phyloP scores from a whole-genome alignment of 1,284 basidiomycete genomes.

The Inonotus hispidus region DNA sequence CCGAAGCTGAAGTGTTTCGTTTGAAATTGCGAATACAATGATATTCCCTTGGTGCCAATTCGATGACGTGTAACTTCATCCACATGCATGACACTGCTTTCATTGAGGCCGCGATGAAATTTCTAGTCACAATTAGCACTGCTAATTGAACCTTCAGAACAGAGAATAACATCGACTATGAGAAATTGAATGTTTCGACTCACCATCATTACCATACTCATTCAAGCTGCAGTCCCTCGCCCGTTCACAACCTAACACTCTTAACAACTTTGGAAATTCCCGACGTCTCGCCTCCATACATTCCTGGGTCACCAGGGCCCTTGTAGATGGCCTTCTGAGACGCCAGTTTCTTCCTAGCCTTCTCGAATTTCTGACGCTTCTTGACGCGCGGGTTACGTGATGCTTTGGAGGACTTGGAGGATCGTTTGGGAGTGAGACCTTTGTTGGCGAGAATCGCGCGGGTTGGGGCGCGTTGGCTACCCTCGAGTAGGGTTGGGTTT shows the following conservation, averaged over 20 bases:
- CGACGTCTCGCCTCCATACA: conserved; percentile 46
- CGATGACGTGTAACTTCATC: too few relatives aligned
- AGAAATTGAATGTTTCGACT: background rate
- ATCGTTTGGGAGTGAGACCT: conserved; percentile 82
- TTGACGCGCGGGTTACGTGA: conserved; percentile 95
- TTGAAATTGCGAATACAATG: too few relatives aligned
- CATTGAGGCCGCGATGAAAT: too few relatives aligned
- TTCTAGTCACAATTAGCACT: too few relatives aligned
- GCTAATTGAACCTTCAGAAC: too few relatives aligned
- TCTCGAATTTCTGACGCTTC: conserved; percentile 87
- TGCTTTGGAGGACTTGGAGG: conserved; percentile 49
- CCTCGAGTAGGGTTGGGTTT: conserved; percentile 39
- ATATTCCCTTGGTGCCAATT: too few relatives aligned
- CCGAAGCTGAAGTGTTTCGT: too few relatives aligned
- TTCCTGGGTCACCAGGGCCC: conserved; percentile 63
- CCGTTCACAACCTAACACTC: conserved; percentile 13
- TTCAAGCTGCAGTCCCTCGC: background rate
- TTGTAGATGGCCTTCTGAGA: conserved; percentile 89
- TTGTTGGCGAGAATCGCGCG: conserved; percentile 89
- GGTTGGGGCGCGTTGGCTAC: conserved; percentile 81
- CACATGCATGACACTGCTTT: too few relatives aligned
- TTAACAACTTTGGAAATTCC: conserved; percentile 20
- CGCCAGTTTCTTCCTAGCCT: conserved; percentile 86
- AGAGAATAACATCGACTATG: too few relatives aligned
- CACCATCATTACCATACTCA: background rate